These are phyloP conservation scores for Nakazawaea anatomiae DNA, from an alignment of 805 yeast genomes.

Conservation along the genomic window DNA sequence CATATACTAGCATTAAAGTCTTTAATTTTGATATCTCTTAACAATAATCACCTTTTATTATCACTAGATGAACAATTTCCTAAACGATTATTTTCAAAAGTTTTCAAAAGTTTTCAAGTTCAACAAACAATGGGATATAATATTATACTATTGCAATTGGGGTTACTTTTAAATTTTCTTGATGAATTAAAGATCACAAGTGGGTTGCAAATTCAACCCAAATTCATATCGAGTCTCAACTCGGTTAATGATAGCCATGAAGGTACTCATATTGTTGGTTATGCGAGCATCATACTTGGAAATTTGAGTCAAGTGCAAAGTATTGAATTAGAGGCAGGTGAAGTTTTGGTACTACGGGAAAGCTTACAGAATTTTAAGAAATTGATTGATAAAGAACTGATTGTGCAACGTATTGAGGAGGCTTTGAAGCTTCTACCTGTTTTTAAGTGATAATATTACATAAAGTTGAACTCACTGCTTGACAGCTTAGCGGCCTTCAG, in stretches of 20 bases:
- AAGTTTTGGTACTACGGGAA: not conserved
- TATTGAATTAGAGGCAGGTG: not conserved
- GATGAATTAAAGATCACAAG: not conserved
- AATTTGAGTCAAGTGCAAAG: not conserved
- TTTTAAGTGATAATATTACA: slow-evolving; percentile 3
- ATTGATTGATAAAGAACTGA: not conserved
- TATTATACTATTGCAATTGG: slow-evolving; percentile 6
- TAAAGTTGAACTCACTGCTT: slow-evolving; percentile 68
- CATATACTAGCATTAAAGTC: slow-evolving; percentile 3
- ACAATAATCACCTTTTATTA: not conserved
- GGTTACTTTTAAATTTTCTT: slow-evolving; percentile 1
- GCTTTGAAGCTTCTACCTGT: not conserved
- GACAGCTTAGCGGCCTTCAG: slow-evolving; percentile 56
- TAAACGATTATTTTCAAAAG: not conserved
- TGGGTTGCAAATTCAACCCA: not conserved
- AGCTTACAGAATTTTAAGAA: not conserved
- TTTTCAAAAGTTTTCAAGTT: not conserved
- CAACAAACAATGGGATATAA: not conserved
- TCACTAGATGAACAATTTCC: not conserved
- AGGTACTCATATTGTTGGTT: slow-evolving; percentile 5
- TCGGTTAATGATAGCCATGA: not conserved
- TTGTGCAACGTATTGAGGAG: not conserved
- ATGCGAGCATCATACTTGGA: slow-evolving; percentile 18
- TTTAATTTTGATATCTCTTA: not conserved
- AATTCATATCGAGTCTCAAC: not conserved